Conservation (phyloP, 1,284 basidiomycete genomes). For the Ceratobasidium papillatum region DNA sequence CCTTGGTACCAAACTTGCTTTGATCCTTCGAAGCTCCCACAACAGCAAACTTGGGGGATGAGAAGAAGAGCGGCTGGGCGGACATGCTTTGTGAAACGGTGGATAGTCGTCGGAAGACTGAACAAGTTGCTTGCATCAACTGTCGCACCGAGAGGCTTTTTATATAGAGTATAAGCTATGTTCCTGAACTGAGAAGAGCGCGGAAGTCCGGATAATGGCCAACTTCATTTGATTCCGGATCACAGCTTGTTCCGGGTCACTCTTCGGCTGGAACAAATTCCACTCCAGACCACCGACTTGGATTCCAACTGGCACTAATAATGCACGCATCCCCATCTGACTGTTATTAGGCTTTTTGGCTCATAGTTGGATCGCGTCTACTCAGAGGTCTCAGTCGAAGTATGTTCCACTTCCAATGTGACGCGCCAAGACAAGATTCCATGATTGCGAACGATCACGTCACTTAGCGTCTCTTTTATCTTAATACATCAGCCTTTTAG, state of each 20-base stretch:
- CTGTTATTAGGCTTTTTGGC: no score
- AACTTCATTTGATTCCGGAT: background rate
- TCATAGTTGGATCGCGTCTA: no score
- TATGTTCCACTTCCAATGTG: no score
- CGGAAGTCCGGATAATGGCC: background rate
- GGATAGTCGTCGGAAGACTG: constrained; percentile 10
- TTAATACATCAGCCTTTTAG: no score
- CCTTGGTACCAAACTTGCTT: constrained; percentile 78
- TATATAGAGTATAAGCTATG: background rate
- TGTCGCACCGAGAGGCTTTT: background rate
- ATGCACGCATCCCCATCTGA: no score
- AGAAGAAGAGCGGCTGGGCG: constrained; percentile 54
- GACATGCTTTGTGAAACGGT: constrained; percentile 20
- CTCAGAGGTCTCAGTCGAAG: no score
- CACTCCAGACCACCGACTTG: no score
- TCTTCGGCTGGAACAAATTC: background rate
- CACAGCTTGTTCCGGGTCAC: constrained; percentile 1
- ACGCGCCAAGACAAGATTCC: no score
- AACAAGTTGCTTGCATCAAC: background rate
- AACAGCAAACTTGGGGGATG: constrained; percentile 73
- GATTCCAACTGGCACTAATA: no score
- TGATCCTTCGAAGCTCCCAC: constrained; percentile 81
- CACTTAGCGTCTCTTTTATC: no score
- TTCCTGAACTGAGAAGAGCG: background rate
- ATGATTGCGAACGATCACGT: no score